Evolutionary conservation across 805 yeast species (phyloP).

Genomic region (Isabelozyma pseudorhagii): DNA sequence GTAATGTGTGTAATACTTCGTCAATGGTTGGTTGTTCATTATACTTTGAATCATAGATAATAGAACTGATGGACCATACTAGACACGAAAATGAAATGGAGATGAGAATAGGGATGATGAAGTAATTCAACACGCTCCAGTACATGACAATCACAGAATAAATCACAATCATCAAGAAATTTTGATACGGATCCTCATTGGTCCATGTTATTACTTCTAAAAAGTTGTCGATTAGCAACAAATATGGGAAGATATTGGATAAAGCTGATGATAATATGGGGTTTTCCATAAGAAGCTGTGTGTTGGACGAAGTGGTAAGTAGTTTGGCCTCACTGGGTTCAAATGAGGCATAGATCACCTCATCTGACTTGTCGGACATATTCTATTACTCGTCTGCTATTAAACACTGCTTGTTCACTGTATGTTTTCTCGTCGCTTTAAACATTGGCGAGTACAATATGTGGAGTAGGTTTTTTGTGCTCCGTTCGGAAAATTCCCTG

Average conservation of each 20-base stretch:
- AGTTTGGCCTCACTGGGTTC: constrained; percentile 37
- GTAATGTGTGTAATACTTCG: constrained; percentile 47
- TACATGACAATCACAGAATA: constrained; percentile 39
- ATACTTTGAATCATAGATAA: constrained; percentile 37
- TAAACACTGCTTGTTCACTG: too few species aligned
- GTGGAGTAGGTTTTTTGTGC: not conserved
- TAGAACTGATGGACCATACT: constrained; percentile 45
- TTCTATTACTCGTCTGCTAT: too few species aligned
- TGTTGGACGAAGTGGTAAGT: constrained; percentile 24
- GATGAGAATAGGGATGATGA: constrained; percentile 38
- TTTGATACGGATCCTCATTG: constrained; percentile 46
- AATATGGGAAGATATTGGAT: constrained; percentile 45
- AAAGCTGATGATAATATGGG: constrained; percentile 47
- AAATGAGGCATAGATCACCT: constrained; percentile 21
- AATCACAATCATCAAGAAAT: constrained; percentile 37
- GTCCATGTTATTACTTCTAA: constrained; percentile 55
- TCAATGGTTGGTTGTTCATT: constrained; percentile 51
- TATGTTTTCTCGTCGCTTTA: not conserved
- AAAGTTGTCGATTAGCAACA: constrained; percentile 41
- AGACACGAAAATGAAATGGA: constrained; percentile 35
- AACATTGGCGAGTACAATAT: not conserved
- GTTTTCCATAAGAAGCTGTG: constrained; percentile 34
- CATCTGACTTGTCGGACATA: constrained; percentile 2
- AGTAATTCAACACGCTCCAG: constrained; percentile 37
- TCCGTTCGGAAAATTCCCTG: not conserved